A percentile compares a stretch with the other conserved stretches of the same genome.
Conservation (phyloP, 1,284 basidiomycete genomes). For the Amylostereum areolatum region DNA sequence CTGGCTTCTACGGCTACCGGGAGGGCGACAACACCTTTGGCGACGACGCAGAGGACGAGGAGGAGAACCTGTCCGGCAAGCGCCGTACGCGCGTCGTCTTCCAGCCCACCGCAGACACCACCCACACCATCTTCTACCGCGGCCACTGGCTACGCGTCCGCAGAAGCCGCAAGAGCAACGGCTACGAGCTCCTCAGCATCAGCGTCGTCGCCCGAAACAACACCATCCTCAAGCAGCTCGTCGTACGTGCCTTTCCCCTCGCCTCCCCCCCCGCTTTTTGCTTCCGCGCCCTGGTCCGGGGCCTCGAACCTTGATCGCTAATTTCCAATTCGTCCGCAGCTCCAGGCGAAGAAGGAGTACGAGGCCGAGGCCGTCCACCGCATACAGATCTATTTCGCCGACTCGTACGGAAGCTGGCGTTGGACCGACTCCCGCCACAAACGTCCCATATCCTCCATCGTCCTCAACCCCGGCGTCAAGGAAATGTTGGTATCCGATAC, state of each 20-base stretch:
- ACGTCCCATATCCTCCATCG: slow-evolving; percentile 73
- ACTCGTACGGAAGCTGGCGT: slow-evolving; percentile 79
- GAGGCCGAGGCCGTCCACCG: slow-evolving; percentile 78
- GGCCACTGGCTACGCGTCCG: slow-evolving; percentile 76
- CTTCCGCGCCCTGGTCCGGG: too few species aligned
- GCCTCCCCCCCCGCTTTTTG: too few species aligned
- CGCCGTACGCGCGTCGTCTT: slow-evolving; percentile 77
- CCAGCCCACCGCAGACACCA: slow-evolving; percentile 77
- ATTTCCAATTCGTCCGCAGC: too few species aligned
- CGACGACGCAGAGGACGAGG: slow-evolving; percentile 50
- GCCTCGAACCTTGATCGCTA: too few species aligned
- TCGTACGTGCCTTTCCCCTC: too few species aligned
- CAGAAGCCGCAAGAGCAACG: slow-evolving; percentile 59
- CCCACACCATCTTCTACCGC: slow-evolving; percentile 77
- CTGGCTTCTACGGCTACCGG: slow-evolving; percentile 40
- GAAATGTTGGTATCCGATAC: slow-evolving; percentile 77
- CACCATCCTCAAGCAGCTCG: slow-evolving; percentile 75
- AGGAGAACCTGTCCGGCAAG: slow-evolving; percentile 54
- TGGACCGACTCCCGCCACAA: slow-evolving; percentile 81
- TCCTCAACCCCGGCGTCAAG: slow-evolving; percentile 77
- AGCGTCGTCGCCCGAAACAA: slow-evolving; percentile 77
- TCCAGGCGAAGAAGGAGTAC: slow-evolving; percentile 83
- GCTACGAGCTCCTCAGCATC: slow-evolving; percentile 68
- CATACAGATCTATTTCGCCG: slow-evolving; percentile 81
- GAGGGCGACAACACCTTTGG: slow-evolving; percentile 53